These are phyloP conservation scores for Annona cherimola DNA, from an alignment of 164 flowering plant genomes.

Conservation along the genomic window DNA sequence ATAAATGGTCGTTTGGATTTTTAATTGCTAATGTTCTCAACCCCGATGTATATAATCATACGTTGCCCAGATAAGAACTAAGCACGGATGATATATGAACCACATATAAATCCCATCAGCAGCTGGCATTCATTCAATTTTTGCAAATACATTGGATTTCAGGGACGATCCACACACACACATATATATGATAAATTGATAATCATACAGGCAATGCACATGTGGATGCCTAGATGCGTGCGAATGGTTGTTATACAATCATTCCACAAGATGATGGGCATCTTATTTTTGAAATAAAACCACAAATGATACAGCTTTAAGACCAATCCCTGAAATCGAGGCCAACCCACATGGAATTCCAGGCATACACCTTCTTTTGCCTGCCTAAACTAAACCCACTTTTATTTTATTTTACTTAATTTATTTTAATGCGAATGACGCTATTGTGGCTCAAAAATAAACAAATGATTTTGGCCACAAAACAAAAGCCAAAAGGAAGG, in stretches of 20 bases:
- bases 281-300: slow-evolving; percentile 1
- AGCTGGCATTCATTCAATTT: too few species aligned
- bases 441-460: slow-evolving; percentile 1
- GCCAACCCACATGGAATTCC: slow-evolving; percentile 31
- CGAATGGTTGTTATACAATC: not conserved
- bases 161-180: too few species aligned
- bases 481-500: slow-evolving; percentile 10
- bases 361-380: slow-evolving; percentile 4
- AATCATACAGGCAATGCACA: too few species aligned
- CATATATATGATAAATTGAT: too few species aligned
- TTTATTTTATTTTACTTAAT: not conserved
- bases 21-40: too few species aligned
- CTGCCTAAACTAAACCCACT: slow-evolving; percentile 6
- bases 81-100: too few species aligned
- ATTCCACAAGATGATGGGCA: not conserved
- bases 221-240: not conserved
- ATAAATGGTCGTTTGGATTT: too few species aligned
- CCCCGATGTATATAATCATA: too few species aligned
- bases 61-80: too few species aligned
- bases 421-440: not conserved
- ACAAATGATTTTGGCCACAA: slow-evolving; percentile 4
- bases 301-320: not conserved
- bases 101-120: too few species aligned
- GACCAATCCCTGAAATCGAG: slow-evolving; percentile 31
- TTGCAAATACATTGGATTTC: too few species aligned